phyloP scores from a whole-genome alignment of 371 early-diverging fungal genomes.

The Rhizopus microsporus region DNA sequence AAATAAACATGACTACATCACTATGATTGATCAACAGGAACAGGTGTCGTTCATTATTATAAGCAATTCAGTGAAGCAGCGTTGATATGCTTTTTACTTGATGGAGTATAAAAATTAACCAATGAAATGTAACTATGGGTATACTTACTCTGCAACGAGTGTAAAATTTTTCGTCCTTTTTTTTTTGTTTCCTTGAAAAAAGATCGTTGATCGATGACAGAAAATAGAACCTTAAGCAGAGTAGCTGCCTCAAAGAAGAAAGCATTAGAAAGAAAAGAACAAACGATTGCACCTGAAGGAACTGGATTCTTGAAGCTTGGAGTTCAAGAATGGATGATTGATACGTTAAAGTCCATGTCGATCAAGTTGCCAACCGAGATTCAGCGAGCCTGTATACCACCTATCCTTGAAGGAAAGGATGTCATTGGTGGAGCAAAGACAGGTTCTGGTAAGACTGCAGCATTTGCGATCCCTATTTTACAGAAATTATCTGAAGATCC shows the following conservation, averaged over 20 bases:
- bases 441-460: constrained; percentile 99
- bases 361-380: constrained; percentile 94
- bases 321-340: constrained; percentile 79
- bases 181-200: background rate
- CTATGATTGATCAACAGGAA: no score
- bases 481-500: constrained; percentile 92
- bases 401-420: constrained; percentile 74
- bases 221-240: constrained; percentile 28
- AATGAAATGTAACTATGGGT: no score
- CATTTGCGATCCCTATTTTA: constrained; percentile 98
- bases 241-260: constrained; percentile 27
- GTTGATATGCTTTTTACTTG: no score
- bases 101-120: no score
- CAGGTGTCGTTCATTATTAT: no score
- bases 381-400: constrained; percentile 85
- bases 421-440: constrained; percentile 98
- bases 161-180: background rate
- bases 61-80: no score
- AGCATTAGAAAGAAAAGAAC: constrained; percentile 10
- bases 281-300: constrained; percentile 15
- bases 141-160: no score
- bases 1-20: no score
- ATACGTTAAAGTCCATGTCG: constrained; percentile 76
- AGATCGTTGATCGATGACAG: constrained; percentile 4
- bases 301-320: constrained; percentile 66